A percentile compares a stretch with the other conserved stretches of the same genome.
Evolutionary conservation across 306 rosid genomes (phyloP).

Genomic region (Quillaja saponaria): DNA sequence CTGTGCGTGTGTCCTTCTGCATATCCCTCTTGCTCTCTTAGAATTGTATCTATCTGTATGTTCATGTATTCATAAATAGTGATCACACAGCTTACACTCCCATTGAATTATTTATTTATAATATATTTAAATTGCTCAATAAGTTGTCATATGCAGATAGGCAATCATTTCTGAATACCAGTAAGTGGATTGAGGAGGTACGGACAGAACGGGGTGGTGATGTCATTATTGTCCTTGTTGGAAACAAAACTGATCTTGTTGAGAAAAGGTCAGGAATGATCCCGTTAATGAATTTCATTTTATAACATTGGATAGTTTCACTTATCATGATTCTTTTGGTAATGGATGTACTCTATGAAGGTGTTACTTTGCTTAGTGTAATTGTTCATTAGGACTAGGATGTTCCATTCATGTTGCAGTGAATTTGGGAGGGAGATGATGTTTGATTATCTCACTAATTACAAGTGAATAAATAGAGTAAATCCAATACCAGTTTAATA

Average conservation of each 20-base stretch:
- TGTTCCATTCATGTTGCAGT: constrained; percentile 11
- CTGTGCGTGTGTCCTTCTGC: neutral
- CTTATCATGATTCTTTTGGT: neutral
- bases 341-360: constrained; percentile 2
- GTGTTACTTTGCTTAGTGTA: neutral
- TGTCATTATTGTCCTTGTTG: constrained; percentile 93
- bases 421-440: neutral
- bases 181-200: constrained; percentile 94
- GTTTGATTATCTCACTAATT: no score
- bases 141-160: constrained; percentile 68
- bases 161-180: constrained; percentile 85
- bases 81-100: neutral
- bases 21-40: neutral
- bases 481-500: no score
- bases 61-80: constrained; percentile 8
- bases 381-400: constrained; percentile 2
- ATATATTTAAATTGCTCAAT: constrained; percentile 30
- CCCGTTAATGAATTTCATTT: no score
- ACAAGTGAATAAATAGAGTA: no score
- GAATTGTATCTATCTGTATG: constrained; percentile 14
- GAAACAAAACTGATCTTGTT: constrained; percentile 98
- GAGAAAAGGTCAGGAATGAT: constrained; percentile 73
- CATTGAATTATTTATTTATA: neutral
- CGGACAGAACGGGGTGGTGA: constrained; percentile 91
- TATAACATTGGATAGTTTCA: neutral